These are phyloP conservation scores for Candida neerlandica DNA, from an alignment of 1,139 yeast species.

Conservation along the genomic window DNA sequence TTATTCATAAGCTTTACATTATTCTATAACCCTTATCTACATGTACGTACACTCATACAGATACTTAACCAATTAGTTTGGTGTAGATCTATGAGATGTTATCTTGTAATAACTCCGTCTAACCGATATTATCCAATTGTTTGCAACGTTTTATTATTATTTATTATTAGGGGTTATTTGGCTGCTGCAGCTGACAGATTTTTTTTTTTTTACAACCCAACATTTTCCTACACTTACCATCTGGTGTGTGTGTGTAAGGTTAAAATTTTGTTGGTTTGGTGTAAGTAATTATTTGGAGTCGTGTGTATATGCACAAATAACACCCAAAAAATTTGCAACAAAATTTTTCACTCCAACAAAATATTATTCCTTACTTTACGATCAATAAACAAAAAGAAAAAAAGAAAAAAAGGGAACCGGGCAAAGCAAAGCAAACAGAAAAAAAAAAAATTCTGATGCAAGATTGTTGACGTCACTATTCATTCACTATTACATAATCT, in stretches of 20 bases:
- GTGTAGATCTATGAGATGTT: too few species aligned
- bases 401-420: too few species aligned
- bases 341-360: conserved; percentile 3
- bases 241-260: background rate
- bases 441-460: conserved; percentile 7
- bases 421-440: background rate
- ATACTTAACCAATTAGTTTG: too few species aligned
- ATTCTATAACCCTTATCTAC: too few species aligned
- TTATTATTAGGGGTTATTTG: too few species aligned
- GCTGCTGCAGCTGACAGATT: background rate
- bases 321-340: conserved; percentile 2
- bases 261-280: conserved; percentile 1
- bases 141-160: too few species aligned
- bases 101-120: too few species aligned
- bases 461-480: conserved; percentile 12
- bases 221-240: background rate
- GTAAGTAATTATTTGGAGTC: background rate
- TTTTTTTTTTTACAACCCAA: conserved; percentile 1
- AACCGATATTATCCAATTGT: too few species aligned
- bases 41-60: too few species aligned
- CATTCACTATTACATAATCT: conserved; percentile 1
- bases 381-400: too few species aligned
- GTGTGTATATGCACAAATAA: background rate
- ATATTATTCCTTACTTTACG: background rate
- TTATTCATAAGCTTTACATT: too few species aligned